Base-by-base conservation (phyloP, 345 rosid genomes). In the Populus tremula region DNA sequence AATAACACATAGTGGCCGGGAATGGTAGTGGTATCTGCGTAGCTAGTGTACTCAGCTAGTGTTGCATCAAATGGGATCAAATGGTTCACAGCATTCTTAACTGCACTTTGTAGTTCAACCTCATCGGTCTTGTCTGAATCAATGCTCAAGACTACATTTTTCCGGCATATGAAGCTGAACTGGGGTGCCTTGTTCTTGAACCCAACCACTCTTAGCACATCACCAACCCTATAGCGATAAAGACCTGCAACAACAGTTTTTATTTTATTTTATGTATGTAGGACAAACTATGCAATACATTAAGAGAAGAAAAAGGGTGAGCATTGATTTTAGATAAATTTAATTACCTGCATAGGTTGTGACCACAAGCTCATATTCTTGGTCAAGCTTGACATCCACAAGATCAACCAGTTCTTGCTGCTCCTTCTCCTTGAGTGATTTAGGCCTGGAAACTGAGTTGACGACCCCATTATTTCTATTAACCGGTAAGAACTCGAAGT, bases 121-220 rank as follows among this genome's bases (percentile, higher is more conserved):
- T 95, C 99, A 76, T 95, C 98, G 18, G 99, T 95, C 87, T 95
- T 95, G 85, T 95, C 99, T 2, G 98, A 49, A 69, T 95, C 99
- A 75, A 95, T 89, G 96, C 98, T 93, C 36, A 95, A 78, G 38
- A 76, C 96, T 75, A 95, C 99, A 84, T 91, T 95, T 84, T 91
- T 93, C 82, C 99, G 89, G 88, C 99, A 95, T 71, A 95, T 88
- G 87, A 95, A 95, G 84, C 84, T 89, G 91, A 95, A 95, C 39
- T 91, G 99, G 1, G 98, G 99, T 20, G 91, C 94, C 67, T 92
- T 92, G 93, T 95, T 95, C 87, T 95, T 92, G 93, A 95, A 95
- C 59, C 97, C 98, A 43, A 91, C 91, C 74, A 95, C 99, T 75
- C 93, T 87, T 17, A 95, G 86, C 81, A 95, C 92, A 86, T 95